phyloP scores from a whole-genome alignment of 176 grass and related monocot species.

The Hyparrhenia diplandra region DNA sequence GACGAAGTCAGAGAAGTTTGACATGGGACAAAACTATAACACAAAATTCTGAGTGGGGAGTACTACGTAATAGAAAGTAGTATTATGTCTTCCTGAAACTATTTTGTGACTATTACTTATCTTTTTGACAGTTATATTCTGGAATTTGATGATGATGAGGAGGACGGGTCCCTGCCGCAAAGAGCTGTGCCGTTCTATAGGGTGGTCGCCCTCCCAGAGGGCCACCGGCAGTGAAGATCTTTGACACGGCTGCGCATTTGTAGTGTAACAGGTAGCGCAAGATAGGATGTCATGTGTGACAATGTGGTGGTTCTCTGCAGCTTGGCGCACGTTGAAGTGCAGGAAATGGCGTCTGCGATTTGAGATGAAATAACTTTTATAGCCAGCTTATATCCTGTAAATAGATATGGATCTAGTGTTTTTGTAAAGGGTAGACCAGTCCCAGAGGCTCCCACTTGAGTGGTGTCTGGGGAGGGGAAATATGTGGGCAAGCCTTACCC shows the following conservation, averaged over 20 bases:
- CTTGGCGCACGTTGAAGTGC: neutral
- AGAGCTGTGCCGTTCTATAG: constrained; percentile 80
- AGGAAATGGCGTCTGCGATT: neutral
- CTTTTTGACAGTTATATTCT: constrained; percentile 64
- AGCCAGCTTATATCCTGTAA: neutral
- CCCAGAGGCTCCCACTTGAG: too few species aligned
- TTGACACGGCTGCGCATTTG: neutral
- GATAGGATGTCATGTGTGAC: neutral
- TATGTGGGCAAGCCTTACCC: too few species aligned
- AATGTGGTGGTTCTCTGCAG: neutral
- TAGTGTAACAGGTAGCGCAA: neutral
- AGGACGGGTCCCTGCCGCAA: constrained; percentile 83
- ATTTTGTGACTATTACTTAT: neutral
- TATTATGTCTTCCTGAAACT: neutral
- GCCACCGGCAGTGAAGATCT: constrained; percentile 63
- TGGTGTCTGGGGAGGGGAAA: too few species aligned
- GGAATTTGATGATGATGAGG: constrained; percentile 94
- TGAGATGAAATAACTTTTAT: neutral
- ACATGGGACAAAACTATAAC: neutral
- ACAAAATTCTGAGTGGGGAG: neutral
- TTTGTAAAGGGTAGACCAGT: too few species aligned
- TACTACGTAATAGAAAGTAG: neutral
- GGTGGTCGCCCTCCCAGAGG: constrained; percentile 84
- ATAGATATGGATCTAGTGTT: too few species aligned
- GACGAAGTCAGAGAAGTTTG: neutral